Percentiles rank a stretch among this genome's conserved stretches.
Conservation (phyloP, 495 filamentous ascomycete genomes). For the Penicillium daleae region DNA sequence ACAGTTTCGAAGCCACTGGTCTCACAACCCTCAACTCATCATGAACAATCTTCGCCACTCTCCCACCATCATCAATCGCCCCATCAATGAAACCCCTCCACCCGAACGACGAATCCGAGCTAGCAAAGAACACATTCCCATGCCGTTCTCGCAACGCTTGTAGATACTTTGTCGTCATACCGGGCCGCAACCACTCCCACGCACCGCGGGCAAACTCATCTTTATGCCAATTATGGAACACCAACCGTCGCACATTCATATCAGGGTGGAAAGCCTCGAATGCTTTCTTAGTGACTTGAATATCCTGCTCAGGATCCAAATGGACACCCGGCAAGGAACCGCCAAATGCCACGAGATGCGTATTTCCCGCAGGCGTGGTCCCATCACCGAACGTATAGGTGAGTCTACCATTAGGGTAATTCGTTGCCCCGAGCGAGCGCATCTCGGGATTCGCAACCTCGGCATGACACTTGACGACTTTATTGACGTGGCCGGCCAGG, state of each 20-base stretch:
- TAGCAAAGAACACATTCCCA: conserved; percentile 33
- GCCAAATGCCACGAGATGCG: conserved; percentile 3
- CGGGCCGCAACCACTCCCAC: conserved; percentile 30
- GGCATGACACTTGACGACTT: not conserved
- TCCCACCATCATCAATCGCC: conserved; percentile 35
- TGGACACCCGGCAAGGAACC: not conserved
- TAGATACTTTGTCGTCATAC: conserved; percentile 21
- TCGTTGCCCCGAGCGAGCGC: not conserved
- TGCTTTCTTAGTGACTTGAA: conserved; percentile 17
- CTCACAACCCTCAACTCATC: conserved; percentile 2
- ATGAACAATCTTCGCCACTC: not conserved
- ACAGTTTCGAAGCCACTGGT: not conserved
- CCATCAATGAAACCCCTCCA: conserved; percentile 40
- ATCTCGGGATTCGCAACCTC: not conserved
- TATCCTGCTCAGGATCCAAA: conserved; percentile 1
- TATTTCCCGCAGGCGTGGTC: not conserved
- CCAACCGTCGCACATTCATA: conserved; percentile 22
- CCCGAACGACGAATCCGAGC: conserved; percentile 38
- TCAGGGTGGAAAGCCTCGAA: conserved; percentile 23
- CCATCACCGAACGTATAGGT: not conserved
- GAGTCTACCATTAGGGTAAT: not conserved
- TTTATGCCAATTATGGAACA: conserved; percentile 37
- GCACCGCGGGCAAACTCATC: conserved; percentile 33
- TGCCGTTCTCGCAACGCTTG: conserved; percentile 27
- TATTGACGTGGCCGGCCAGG: not conserved